Conservation (phyloP, 345 rosid genomes). For the Euphorbia peplus region DNA sequence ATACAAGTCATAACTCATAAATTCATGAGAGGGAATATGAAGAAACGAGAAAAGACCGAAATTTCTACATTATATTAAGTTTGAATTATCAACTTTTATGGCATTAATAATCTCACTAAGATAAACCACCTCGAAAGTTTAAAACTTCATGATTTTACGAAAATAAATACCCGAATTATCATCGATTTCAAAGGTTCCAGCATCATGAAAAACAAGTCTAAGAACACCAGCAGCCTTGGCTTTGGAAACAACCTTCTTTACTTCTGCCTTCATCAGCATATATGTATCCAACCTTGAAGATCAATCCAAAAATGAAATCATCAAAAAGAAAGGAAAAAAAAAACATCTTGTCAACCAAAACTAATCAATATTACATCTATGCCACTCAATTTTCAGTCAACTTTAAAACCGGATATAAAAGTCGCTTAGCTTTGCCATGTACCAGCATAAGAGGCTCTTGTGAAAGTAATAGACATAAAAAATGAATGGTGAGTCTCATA, state of each 20-base stretch:
- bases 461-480: no score
- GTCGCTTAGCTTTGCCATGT: no score
- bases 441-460: no score
- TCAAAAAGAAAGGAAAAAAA: not conserved
- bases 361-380: no score
- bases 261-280: constrained; percentile 47
- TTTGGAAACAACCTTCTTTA: constrained; percentile 67
- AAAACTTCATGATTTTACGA: not conserved
- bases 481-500: no score
- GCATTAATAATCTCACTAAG: no score
- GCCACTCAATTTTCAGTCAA: no score
- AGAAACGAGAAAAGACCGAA: not conserved
- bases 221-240: constrained; percentile 96
- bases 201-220: constrained; percentile 96
- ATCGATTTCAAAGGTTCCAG: constrained; percentile 74
- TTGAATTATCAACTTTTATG: no score
- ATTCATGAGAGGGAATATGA: not conserved
- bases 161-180: constrained; percentile 48
- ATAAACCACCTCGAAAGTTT: no score
- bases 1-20: constrained; percentile 7
- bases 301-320: constrained; percentile 12
- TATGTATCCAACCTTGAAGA: constrained; percentile 33
- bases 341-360: no score
- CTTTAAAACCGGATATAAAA: no score
- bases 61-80: no score